Evolutionary conservation across 805 yeast genomes (phyloP).

Genomic region (Suhomyces sp.): DNA sequence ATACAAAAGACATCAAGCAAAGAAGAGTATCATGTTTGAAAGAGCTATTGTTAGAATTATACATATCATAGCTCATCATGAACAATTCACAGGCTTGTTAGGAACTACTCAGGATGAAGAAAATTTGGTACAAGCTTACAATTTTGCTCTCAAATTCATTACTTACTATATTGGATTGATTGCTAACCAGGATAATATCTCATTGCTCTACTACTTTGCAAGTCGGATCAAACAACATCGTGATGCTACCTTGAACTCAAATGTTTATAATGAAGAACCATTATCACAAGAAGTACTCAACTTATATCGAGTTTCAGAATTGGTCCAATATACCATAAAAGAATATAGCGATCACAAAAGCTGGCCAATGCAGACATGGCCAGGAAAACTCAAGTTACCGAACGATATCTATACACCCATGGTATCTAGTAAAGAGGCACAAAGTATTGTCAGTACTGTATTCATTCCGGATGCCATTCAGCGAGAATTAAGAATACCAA

Average conservation of each 20-base stretch:
- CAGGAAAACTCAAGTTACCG: constrained; percentile 71
- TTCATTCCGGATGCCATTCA: constrained; percentile 53
- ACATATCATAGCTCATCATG: constrained; percentile 73
- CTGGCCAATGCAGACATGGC: constrained; percentile 80
- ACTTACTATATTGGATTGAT: constrained; percentile 59
- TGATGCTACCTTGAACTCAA: constrained; percentile 49
- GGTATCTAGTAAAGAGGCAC: constrained; percentile 56
- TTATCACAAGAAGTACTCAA: constrained; percentile 30
- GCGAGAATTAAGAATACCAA: constrained; percentile 30
- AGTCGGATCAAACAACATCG: constrained; percentile 77
- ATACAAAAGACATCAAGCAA: constrained; percentile 36
- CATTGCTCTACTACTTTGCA: constrained; percentile 71
- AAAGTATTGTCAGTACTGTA: constrained; percentile 50
- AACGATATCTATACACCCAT: constrained; percentile 69
- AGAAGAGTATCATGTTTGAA: constrained; percentile 55
- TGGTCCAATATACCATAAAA: constrained; percentile 65
- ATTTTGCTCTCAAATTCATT: constrained; percentile 59
- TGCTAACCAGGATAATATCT: constrained; percentile 64
- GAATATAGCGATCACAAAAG: constrained; percentile 54
- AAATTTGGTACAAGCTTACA: constrained; percentile 41
- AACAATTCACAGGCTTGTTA: constrained; percentile 52
- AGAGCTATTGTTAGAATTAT: constrained; percentile 64
- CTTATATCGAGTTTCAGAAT: constrained; percentile 68
- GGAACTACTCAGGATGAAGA: constrained; percentile 16
- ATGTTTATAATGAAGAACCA: constrained; percentile 21